Conservation (phyloP, 2,329 filamentous ascomycete genomes). For the Botryotinia globosa region DNA sequence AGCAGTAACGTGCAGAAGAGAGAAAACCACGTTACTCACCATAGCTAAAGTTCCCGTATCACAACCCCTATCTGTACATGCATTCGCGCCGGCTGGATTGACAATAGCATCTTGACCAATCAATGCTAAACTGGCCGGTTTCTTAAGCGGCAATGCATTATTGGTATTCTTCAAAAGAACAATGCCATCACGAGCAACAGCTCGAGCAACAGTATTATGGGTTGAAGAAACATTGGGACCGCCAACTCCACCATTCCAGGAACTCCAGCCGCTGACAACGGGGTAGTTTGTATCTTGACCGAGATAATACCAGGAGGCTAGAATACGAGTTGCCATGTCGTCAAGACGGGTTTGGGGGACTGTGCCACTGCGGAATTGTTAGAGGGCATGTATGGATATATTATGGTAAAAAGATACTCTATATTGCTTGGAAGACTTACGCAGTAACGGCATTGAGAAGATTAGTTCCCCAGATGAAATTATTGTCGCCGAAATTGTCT, state of each 20-base stretch:
- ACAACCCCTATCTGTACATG: conserved; percentile 60
- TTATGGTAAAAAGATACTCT: no score
- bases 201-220: conserved; percentile 61
- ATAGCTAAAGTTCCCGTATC: conserved; percentile 62
- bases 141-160: conserved; percentile 55
- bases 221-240: conserved; percentile 52
- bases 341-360: conserved; percentile 60
- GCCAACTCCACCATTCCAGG: conserved; percentile 33
- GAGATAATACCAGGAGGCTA: conserved; percentile 59
- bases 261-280: conserved; percentile 49
- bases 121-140: conserved; percentile 52
- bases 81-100: conserved; percentile 61
- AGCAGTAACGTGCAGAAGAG: not conserved
- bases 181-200: conserved; percentile 54
- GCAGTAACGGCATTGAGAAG: conserved; percentile 50
- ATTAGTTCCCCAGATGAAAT: conserved; percentile 53
- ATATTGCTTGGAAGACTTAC: no score
- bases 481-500: conserved; percentile 51
- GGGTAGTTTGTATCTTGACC: conserved; percentile 51
- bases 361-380: conserved; percentile 46
- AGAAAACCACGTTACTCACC: conserved; percentile 41
- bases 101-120: conserved; percentile 62
- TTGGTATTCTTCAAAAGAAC: conserved; percentile 67
- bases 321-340: conserved; percentile 64
- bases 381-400: conserved; percentile 4